Evolutionary conservation across 139 green algal genomes (phyloP).

Genomic region (Chlorella sp.): DNA sequence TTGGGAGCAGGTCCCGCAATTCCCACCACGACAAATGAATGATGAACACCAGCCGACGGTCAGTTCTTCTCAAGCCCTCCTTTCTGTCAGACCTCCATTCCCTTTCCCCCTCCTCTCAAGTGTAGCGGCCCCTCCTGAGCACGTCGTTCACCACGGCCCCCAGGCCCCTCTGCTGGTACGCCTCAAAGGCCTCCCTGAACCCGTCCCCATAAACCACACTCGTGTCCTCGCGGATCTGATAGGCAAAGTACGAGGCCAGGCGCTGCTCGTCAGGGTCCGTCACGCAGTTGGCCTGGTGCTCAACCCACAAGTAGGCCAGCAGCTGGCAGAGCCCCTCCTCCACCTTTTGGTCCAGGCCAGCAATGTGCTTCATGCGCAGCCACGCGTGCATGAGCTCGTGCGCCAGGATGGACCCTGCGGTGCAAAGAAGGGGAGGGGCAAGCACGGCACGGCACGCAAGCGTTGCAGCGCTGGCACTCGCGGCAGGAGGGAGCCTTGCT

Average conservation of each 20-base stretch:
- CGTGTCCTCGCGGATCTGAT: constrained; percentile 79
- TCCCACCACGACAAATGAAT: too few relatives aligned
- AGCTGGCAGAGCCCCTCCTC: constrained; percentile 94
- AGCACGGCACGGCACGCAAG: background rate
- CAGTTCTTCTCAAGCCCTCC: too few relatives aligned
- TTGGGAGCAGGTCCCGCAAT: too few relatives aligned
- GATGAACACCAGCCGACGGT: too few relatives aligned
- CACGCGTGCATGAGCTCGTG: constrained; percentile 93
- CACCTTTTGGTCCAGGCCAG: constrained; percentile 46
- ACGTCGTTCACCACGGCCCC: constrained; percentile 21
- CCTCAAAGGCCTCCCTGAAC: constrained; percentile 70
- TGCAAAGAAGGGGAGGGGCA: too few relatives aligned
- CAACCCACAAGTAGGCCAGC: constrained; percentile 88
- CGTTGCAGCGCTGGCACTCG: too few relatives aligned
- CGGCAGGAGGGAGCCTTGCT: too few relatives aligned
- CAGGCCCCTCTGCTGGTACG: constrained; percentile 49
- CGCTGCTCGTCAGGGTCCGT: constrained; percentile 46
- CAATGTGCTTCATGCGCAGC: constrained; percentile 63
- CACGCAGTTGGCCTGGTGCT: constrained; percentile 47
- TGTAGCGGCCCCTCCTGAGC: background rate
- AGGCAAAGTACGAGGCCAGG: constrained; percentile 57
- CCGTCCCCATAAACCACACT: constrained; percentile 82
- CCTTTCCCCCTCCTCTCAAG: too few relatives aligned
- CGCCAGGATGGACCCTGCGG: constrained; percentile 2
- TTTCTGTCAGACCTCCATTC: too few relatives aligned